A percentile compares a stretch with the other conserved stretches of the same genome.
These are phyloP conservation scores for Rhodotorula sp. DNA, from an alignment of 1,284 basidiomycete genomes.

Conservation along the genomic window DNA sequence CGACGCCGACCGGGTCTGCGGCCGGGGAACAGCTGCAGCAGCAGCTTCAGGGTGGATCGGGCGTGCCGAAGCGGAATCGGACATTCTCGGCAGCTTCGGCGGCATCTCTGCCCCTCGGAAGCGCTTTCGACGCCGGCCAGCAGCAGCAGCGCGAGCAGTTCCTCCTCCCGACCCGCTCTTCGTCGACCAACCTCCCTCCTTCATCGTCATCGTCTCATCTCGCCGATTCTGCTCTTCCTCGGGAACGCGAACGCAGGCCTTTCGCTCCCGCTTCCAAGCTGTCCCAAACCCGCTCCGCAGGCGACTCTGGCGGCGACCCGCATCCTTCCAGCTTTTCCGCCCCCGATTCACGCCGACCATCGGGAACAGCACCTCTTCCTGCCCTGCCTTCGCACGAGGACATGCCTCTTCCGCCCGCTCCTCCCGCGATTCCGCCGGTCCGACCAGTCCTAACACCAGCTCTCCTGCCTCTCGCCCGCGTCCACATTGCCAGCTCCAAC, in stretches of 20 bases:
- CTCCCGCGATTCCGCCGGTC: constrained; percentile 2
- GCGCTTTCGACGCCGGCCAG: constrained; percentile 9
- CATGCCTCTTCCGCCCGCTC: constrained; percentile 1
- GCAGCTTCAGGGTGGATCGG: constrained; percentile 7
- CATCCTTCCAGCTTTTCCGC: too few species aligned
- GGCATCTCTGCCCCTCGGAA: not conserved
- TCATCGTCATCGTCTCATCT: not conserved
- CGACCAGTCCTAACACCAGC: constrained; percentile 34
- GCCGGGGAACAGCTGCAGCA: constrained; percentile 14
- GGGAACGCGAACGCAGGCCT: constrained; percentile 3
- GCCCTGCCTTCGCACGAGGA: not conserved
- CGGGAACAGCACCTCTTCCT: not conserved
- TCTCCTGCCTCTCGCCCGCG: constrained; percentile 21
- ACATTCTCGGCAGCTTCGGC: constrained; percentile 13
- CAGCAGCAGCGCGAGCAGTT: not conserved
- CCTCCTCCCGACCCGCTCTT: not conserved
- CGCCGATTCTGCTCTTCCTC: too few species aligned
- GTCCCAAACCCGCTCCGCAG: not conserved
- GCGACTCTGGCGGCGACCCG: not conserved
- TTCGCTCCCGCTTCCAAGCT: not conserved
- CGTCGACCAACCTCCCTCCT: not conserved
- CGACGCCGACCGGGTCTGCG: not conserved
- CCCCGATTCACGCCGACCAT: not conserved
- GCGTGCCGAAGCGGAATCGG: constrained; percentile 8
- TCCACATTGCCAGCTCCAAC: constrained; percentile 34